These are phyloP conservation scores for Solanum ossicruentum DNA, from an alignment of 257 asterid genomes.

Conservation along the genomic window DNA sequence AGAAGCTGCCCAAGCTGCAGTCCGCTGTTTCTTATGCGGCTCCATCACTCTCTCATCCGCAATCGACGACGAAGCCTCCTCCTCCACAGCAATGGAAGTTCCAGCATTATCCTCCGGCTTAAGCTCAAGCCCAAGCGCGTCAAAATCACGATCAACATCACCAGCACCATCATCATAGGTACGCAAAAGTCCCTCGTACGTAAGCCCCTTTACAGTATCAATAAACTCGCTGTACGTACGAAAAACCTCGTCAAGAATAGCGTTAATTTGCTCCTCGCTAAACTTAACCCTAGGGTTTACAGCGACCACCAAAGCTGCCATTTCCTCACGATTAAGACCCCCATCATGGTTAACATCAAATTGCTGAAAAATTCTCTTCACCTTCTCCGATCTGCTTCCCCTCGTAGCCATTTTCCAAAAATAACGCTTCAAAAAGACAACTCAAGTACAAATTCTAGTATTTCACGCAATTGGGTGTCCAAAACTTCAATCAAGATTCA, in stretches of 20 bases:
- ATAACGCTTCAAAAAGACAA: constrained; percentile 10
- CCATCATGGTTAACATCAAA: constrained; percentile 72
- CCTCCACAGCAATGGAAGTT: constrained; percentile 55
- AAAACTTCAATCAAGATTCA: background rate
- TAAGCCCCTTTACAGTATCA: constrained; percentile 73
- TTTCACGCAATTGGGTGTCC: background rate
- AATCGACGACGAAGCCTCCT: constrained; percentile 60
- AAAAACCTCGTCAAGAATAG: constrained; percentile 89
- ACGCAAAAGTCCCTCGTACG: constrained; percentile 80
- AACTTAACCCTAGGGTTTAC: constrained; percentile 88
- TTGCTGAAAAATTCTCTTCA: constrained; percentile 75
- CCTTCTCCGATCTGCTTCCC: constrained; percentile 96
- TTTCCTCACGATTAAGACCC: constrained; percentile 82
- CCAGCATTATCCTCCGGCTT: constrained; percentile 26
- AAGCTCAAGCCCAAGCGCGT: constrained; percentile 85
- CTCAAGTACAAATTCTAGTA: background rate
- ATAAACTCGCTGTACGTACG: constrained; percentile 80
- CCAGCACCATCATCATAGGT: constrained; percentile 99
- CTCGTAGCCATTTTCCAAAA: constrained; percentile 53
- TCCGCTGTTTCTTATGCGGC: constrained; percentile 84
- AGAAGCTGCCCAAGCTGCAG: constrained; percentile 96
- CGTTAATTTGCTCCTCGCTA: constrained; percentile 88
- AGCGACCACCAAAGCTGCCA: constrained; percentile 85
- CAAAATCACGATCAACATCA: constrained; percentile 93
- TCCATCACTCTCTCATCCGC: constrained; percentile 71